Evolutionary conservation across 1,284 basidiomycete species (phyloP).

Genomic region (Irpex sp.): DNA sequence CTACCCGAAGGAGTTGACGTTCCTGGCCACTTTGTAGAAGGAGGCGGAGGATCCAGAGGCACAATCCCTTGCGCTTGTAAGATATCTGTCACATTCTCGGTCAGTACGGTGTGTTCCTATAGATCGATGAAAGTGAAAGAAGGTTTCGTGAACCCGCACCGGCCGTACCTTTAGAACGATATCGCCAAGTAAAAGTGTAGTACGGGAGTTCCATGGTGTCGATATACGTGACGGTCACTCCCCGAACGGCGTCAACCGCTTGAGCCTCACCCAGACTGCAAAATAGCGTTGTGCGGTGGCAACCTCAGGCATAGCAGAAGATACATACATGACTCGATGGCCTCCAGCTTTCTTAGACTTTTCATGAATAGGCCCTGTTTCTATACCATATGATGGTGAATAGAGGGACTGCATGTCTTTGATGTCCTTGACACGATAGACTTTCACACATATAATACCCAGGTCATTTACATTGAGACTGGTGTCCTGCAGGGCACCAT

Average conservation of each 20-base stretch:
- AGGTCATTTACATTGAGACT: background rate
- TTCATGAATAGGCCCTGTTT: background rate
- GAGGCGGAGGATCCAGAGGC: background rate
- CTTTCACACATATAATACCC: background rate
- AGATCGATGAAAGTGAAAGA: too few relatives aligned
- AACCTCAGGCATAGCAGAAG: background rate
- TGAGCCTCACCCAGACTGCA: background rate
- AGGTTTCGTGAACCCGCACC: background rate
- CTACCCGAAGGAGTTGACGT: background rate
- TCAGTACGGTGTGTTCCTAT: too few relatives aligned
- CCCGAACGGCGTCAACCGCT: too few relatives aligned
- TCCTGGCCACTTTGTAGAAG: background rate
- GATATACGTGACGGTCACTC: background rate
- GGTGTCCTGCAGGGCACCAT: background rate
- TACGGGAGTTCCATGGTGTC: background rate
- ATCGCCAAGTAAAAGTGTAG: background rate
- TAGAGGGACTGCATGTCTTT: too few relatives aligned
- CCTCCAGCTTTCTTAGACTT: background rate
- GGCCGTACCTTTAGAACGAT: background rate
- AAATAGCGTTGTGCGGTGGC: background rate
- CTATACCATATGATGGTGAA: background rate
- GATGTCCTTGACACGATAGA: background rate
- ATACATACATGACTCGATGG: background rate
- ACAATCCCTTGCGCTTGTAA: background rate
- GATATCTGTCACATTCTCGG: background rate